phyloP scores from a whole-genome alignment of 306 rosid genomes.

The Carpinus fangiana region DNA sequence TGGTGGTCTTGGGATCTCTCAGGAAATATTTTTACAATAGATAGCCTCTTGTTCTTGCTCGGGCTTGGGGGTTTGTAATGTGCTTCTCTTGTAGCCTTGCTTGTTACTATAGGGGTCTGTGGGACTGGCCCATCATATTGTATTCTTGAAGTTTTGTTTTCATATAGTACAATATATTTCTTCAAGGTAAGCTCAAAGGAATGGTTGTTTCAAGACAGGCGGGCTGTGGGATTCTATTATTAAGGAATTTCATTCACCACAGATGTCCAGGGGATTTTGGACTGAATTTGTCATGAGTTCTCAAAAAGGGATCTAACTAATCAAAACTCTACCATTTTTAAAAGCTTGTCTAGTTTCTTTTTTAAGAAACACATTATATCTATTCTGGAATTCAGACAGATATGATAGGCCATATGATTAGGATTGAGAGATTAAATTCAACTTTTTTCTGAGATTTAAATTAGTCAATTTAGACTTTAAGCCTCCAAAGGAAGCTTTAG shows the following conservation, averaged over 20 bases:
- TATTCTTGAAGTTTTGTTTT: not conserved
- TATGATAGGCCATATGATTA: not conserved
- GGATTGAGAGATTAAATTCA: not conserved
- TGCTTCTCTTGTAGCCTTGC: no score
- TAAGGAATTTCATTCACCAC: not conserved
- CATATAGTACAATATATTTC: not conserved
- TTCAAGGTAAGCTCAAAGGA: not conserved
- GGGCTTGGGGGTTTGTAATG: no score
- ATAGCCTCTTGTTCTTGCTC: no score
- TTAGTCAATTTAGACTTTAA: constrained; percentile 1
- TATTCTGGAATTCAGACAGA: not conserved
- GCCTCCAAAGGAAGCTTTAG: constrained; percentile 17
- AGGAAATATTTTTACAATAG: no score
- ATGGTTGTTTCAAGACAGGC: not conserved
- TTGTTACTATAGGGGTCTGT: no score
- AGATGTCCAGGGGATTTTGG: not conserved
- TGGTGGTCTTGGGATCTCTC: no score
- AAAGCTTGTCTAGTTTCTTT: not conserved
- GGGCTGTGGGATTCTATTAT: not conserved
- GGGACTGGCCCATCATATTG: no score
- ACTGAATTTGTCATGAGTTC: not conserved
- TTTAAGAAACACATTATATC: not conserved
- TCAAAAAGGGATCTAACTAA: not conserved
- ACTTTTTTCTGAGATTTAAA: not conserved
- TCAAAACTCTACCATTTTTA: not conserved